Evolutionary conservation across 345 rosid species (phyloP).

Genomic region (Microthlaspi erraticum): DNA sequence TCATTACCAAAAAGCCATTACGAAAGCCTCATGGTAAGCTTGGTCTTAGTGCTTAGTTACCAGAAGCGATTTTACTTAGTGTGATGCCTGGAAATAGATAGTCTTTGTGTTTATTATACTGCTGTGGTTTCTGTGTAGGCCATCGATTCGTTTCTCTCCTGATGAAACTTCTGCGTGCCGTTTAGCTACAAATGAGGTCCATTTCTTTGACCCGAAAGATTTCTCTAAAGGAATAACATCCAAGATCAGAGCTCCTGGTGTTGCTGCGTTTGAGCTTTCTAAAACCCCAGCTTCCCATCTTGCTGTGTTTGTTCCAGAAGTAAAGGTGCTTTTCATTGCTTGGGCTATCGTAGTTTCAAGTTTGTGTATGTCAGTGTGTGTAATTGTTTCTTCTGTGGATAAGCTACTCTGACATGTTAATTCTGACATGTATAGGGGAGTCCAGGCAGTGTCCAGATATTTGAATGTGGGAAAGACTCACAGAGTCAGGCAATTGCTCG

Average conservation of each 20-base stretch:
- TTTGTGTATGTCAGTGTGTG: neutral
- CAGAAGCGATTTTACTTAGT: neutral
- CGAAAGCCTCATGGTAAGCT: conserved; percentile 74
- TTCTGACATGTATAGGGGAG: conserved; percentile 60
- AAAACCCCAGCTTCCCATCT: conserved; percentile 79
- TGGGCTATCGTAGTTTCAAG: neutral
- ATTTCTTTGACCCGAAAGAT: conserved; percentile 81
- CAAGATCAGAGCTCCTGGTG: conserved; percentile 73
- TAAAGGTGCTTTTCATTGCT: conserved; percentile 65
- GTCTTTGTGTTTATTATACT: conserved; percentile 17
- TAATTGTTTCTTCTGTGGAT: neutral
- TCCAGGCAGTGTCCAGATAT: conserved; percentile 95
- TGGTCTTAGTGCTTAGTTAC: neutral
- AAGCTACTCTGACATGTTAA: conserved; percentile 30
- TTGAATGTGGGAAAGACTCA: conserved; percentile 61
- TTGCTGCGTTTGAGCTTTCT: conserved; percentile 86
- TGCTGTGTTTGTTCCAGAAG: conserved; percentile 90
- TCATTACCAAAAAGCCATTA: conserved; percentile 78
- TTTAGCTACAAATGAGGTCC: conserved; percentile 86
- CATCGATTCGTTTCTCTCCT: conserved; percentile 71
- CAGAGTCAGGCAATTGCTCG: conserved; percentile 83
- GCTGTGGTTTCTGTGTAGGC: conserved; percentile 59
- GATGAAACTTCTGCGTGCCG: conserved; percentile 89
- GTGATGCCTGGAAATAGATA: conserved; percentile 8
- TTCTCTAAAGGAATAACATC: conserved; percentile 74